Percentiles rank a stretch among this genome's conserved stretches.
These are phyloP conservation scores for Lepidopterella palustris DNA, from an alignment of 495 filamentous ascomycete species.

Conservation along the genomic window DNA sequence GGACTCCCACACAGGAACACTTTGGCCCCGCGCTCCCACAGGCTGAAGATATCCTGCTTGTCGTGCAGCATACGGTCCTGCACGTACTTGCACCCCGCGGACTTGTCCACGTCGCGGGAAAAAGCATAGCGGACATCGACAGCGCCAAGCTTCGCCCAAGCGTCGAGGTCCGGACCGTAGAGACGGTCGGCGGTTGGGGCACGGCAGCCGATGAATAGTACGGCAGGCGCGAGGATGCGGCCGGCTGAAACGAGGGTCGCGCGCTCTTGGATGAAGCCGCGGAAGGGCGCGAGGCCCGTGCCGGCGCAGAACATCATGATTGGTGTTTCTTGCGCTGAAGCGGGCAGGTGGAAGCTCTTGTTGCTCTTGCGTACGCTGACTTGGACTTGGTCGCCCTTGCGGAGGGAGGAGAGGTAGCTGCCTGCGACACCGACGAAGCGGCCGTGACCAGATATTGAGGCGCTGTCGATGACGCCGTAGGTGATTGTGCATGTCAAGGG, in stretches of 20 bases:
- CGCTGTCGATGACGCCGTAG: conserved; percentile 53
- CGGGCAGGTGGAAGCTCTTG: conserved; percentile 57
- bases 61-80: conserved; percentile 56
- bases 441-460: conserved; percentile 39
- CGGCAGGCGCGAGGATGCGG: conserved; percentile 49
- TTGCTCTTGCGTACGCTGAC: conserved; percentile 50
- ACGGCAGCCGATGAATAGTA: conserved; percentile 63
- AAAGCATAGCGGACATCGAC: conserved; percentile 56
- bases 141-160: conserved; percentile 52
- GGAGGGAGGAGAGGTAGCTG: conserved; percentile 51
- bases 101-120: conserved; percentile 32
- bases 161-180: conserved; percentile 52
- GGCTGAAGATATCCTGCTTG: conserved; percentile 42
- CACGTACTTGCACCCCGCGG: conserved; percentile 49
- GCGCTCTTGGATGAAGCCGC: conserved; percentile 64
- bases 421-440: conserved; percentile 48
- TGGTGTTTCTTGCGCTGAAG: conserved; percentile 50
- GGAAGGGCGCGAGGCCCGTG: conserved; percentile 61
- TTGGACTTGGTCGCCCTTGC: conserved; percentile 51
- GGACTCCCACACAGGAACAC: conserved; percentile 59
- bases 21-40: conserved; percentile 55
- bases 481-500: conserved; percentile 55
- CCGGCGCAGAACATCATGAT: conserved; percentile 57
- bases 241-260: conserved; percentile 46
- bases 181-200: conserved; percentile 51